Base-by-base conservation (phyloP, 2,329 filamentous ascomycete genomes). In the Alternaria sp. region DNA sequence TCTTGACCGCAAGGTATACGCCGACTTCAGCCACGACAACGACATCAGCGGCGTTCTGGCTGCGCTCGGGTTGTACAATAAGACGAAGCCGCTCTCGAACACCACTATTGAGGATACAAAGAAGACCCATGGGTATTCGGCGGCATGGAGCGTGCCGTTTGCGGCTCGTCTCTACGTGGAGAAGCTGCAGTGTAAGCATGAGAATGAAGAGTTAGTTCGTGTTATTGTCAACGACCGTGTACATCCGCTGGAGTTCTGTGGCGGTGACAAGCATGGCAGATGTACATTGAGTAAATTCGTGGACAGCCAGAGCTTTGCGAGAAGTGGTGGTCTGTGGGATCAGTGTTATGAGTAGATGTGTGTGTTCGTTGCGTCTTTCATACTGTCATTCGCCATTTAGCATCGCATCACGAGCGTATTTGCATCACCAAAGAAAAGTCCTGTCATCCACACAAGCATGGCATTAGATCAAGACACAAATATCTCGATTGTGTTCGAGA, bases 1-100 rank as follows among this genome's bases (percentile, higher is more conserved):
- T 0, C 80, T 96, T 0, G 83, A 78, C 24, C 75, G 76, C 29
- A 79, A 79, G 10, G 79, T 97, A 1, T 97, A 96, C 71, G 93
- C 92, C 0, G 93, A 97, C 77, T 97, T 97, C 73, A 91, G 88
- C 62, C 93, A 97, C 77, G 93, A 97, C 78, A 97, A 96, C 75
- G 88, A 90, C 72, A 92, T 97, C 87, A 86, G 86, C 29, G 84
- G 85, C 7, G 86, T 96, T 6, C 90, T 90, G 72, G 87, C 87
- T 5, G 92, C 92, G 0, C 73, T 97, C 63, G 91, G 92, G 0
- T 79, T 97, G 26, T 96, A 92, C 78, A 90, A 93, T 66, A 79
- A 77, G 41, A 91, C 87, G 0, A 70, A 73, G 13, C 80, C 83
- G 10, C 71, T 83, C 3, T 78, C 79, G 0, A 82, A 79, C 48